Conservation (phyloP, 345 rosid genomes). For the Clausena lansium region DNA sequence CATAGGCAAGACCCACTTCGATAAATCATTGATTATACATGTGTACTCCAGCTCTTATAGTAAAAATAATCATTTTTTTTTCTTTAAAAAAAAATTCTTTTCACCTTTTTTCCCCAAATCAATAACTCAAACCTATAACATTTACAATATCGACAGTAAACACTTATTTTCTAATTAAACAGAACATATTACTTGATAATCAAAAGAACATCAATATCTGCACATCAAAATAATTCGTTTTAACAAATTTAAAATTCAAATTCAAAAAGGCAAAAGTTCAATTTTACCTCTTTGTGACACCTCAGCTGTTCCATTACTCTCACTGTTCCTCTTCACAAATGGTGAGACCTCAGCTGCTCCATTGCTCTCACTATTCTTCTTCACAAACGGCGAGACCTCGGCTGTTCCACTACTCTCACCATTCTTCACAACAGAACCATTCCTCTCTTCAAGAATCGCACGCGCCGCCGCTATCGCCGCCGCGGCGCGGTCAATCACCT, state of each 20-base stretch:
- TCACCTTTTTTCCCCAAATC: not conserved
- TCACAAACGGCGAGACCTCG: not conserved
- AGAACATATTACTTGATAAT: not conserved
- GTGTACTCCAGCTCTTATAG: not conserved
- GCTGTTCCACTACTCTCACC: not conserved
- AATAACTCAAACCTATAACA: not conserved
- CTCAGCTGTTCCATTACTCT: not conserved
- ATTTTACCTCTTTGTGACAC: constrained; percentile 23
- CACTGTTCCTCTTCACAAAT: not conserved
- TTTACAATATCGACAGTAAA: not conserved
- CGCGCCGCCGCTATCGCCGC: constrained; percentile 82
- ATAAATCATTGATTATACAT: not conserved
- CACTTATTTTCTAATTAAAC: not conserved
- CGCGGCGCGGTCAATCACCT: constrained; percentile 82
- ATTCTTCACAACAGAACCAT: not conserved
- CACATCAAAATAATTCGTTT: not conserved
- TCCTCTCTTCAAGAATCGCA: constrained; percentile 47
- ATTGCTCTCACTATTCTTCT: not conserved
- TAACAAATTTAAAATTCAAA: not conserved
- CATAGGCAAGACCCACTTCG: not conserved
- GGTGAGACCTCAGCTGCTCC: not conserved
- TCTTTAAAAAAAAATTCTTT: not conserved
- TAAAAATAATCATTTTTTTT: not conserved
- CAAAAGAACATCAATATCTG: not conserved
- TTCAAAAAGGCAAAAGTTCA: not conserved